Conservation (phyloP, 108 stramenopile species). For the Phaeodactylum tricornutum region DNA sequence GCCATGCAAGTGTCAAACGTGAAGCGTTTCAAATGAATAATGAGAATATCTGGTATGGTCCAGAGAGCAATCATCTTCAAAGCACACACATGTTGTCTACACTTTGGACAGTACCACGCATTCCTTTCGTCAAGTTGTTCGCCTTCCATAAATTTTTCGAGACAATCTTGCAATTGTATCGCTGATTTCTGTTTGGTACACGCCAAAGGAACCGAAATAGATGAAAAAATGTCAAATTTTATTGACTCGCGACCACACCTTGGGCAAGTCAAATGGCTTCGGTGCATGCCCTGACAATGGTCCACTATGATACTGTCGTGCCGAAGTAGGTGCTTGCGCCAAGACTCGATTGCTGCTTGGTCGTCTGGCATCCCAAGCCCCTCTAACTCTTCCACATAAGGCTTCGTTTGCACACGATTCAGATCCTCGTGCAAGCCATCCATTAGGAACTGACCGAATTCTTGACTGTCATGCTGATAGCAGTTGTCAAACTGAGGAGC, state of each 20-base stretch:
- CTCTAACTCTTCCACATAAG: conserved; percentile 87
- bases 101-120: conserved; percentile 75
- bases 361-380: conserved; percentile 79
- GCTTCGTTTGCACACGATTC: conserved; percentile 73
- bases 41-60: conserved; percentile 71
- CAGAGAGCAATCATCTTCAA: conserved; percentile 75
- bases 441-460: conserved; percentile 79
- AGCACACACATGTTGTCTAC: conserved; percentile 75
- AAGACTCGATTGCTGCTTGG: conserved; percentile 70
- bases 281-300: conserved; percentile 80
- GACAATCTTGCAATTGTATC: conserved; percentile 49
- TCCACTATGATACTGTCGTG: conserved; percentile 86
- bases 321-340: conserved; percentile 71
- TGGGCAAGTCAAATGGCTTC: conserved; percentile 82
- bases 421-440: conserved; percentile 88
- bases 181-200: conserved; percentile 31
- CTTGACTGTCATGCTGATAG: conserved; percentile 89
- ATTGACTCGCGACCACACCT: conserved; percentile 70
- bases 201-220: conserved; percentile 70
- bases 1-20: conserved; percentile 54
- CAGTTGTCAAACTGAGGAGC: conserved; percentile 86
- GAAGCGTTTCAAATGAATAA: conserved; percentile 75
- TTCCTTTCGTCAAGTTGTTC: conserved; percentile 79
- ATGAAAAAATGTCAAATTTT: conserved; percentile 87
- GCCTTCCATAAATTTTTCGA: conserved; percentile 72